Evolutionary conservation across 176 grass and related monocot species (phyloP).

Genomic region (Rhynchospora tenuis): DNA sequence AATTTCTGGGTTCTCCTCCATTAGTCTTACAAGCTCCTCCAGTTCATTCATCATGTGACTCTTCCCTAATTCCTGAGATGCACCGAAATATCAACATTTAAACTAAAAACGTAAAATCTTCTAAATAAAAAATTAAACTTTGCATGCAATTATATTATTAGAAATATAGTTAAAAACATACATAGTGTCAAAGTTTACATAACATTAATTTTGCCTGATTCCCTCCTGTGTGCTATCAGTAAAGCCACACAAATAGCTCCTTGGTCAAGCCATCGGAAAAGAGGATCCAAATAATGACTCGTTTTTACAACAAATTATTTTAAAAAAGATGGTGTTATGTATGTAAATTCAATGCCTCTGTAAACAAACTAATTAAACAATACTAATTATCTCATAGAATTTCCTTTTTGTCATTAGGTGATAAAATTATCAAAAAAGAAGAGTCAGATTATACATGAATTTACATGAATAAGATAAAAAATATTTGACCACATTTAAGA

Average conservation of each 20-base stretch:
- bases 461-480: not conserved
- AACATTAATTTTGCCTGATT: not conserved
- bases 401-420: not conserved
- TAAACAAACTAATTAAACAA: not conserved
- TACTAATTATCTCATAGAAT: not conserved
- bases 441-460: not conserved
- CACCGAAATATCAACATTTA: not conserved
- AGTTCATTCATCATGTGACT: slow-evolving; percentile 38
- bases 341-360: not conserved
- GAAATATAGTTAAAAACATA: not conserved
- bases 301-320: not conserved
- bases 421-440: not conserved
- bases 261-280: not conserved
- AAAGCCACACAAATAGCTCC: not conserved
- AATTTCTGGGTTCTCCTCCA: slow-evolving; percentile 69
- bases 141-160: not conserved
- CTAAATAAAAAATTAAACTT: not conserved
- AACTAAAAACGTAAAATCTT: not conserved
- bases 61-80: slow-evolving; percentile 59
- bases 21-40: slow-evolving; percentile 34
- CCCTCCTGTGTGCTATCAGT: not conserved
- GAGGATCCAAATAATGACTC: not conserved
- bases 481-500: not conserved
- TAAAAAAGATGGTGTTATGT: not conserved
- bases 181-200: not conserved